Percentiles rank a stretch among this genome's conserved stretches.
phyloP scores from a whole-genome alignment of 192 early-diverging fungal species.

The Coemansia sp. region DNA sequence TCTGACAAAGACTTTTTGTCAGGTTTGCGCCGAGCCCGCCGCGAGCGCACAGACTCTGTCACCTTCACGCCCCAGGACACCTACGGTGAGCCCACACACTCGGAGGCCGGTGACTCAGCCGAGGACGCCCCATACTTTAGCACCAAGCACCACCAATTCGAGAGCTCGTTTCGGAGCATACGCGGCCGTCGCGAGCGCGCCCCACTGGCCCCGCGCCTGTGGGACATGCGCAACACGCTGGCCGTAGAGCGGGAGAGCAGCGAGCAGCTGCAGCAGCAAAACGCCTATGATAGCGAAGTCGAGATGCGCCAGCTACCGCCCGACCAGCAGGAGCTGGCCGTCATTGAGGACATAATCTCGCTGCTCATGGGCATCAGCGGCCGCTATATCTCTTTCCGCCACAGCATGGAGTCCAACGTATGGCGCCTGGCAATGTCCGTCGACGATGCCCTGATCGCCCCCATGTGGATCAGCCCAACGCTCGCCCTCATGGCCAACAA shows the following conservation, averaged over 20 bases:
- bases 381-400: constrained; percentile 58
- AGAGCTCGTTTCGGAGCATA: constrained; percentile 45
- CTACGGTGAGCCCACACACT: constrained; percentile 33
- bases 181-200: constrained; percentile 40
- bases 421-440: constrained; percentile 48
- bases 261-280: constrained; percentile 8
- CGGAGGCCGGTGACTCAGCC: constrained; percentile 33
- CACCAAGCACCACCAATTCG: constrained; percentile 42
- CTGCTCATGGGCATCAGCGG: constrained; percentile 89
- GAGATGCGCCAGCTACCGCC: constrained; percentile 40
- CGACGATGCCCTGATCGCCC: constrained; percentile 54
- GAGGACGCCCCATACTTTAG: constrained; percentile 38
- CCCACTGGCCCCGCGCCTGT: constrained; percentile 32
- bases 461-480: constrained; percentile 50
- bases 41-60: constrained; percentile 40
- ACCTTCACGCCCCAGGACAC: constrained; percentile 36
- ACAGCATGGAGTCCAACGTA: constrained; percentile 28
- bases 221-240: constrained; percentile 25
- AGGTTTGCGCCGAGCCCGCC: constrained; percentile 19
- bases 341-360: constrained; percentile 90
- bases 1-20: constrained; percentile 16
- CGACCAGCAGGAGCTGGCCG: constrained; percentile 72
- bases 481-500: constrained; percentile 72
- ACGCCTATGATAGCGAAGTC: constrained; percentile 32
- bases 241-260: background rate